Conservation (phyloP, 257 asterid genomes). For the Plantago ovata region DNA sequence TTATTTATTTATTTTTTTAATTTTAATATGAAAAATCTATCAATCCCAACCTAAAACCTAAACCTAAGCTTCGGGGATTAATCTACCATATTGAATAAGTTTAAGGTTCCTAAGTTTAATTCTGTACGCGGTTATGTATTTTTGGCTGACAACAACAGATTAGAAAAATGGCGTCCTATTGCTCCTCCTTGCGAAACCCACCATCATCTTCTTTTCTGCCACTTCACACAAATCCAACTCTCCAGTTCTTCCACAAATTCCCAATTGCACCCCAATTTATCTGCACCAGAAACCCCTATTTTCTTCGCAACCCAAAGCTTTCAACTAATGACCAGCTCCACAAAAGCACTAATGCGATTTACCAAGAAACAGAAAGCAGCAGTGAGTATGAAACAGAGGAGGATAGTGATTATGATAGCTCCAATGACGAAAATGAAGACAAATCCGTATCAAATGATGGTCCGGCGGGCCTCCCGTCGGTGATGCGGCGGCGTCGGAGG, state of each 20-base stretch:
- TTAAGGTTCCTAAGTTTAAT: too few relatives aligned
- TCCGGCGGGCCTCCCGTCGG: conserved; percentile 34
- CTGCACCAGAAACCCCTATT: background rate
- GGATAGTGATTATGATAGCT: conserved; percentile 23
- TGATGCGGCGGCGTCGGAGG: conserved; percentile 43
- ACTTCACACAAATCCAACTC: conserved; percentile 11
- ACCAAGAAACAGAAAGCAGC: conserved; percentile 39
- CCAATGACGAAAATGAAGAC: conserved; percentile 25
- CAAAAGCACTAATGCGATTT: background rate
- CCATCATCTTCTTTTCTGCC: conserved; percentile 19
- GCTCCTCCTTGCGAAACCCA: too few relatives aligned
- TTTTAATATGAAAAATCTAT: too few relatives aligned
- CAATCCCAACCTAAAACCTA: too few relatives aligned
- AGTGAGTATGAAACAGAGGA: conserved; percentile 34
- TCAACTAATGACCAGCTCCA: conserved; percentile 7
- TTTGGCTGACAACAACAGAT: too few relatives aligned
- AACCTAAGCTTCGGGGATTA: too few relatives aligned
- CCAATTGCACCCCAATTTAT: background rate
- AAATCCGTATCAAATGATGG: conserved; percentile 5
- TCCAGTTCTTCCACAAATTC: conserved; percentile 6
- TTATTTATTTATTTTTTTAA: too few relatives aligned
- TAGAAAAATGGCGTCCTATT: too few relatives aligned
- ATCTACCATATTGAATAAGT: too few relatives aligned
- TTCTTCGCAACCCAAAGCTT: background rate
- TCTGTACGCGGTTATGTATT: too few relatives aligned